Percentiles rank a stretch among this genome's conserved stretches.
Evolutionary conservation across 2,329 filamentous ascomycete species (phyloP).

Genomic region (Colletotrichum sp.): DNA sequence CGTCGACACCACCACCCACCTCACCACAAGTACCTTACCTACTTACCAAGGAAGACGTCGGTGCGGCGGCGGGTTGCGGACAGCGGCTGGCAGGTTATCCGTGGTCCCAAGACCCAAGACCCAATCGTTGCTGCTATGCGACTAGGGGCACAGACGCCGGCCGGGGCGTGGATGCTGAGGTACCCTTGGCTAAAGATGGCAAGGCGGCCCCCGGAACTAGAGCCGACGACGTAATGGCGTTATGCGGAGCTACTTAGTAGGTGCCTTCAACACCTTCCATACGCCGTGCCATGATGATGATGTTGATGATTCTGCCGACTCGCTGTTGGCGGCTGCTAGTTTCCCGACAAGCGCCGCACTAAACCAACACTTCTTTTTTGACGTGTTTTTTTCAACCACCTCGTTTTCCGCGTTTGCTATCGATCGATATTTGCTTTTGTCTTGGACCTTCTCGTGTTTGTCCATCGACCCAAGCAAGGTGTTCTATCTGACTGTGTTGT

Average conservation of each 20-base stretch:
- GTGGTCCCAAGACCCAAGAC: neutral
- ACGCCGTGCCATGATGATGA: conserved; percentile 1
- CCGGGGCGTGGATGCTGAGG: neutral
- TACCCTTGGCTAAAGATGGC: neutral
- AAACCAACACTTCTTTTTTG: neutral
- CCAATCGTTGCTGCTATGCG: neutral
- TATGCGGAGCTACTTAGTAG: neutral
- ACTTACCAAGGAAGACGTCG: neutral
- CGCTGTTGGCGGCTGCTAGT: neutral
- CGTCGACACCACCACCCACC: neutral
- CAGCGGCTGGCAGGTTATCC: neutral
- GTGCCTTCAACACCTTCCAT: neutral
- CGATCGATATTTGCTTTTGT: neutral
- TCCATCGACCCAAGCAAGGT: neutral
- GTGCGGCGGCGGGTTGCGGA: neutral
- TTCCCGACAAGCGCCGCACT: neutral
- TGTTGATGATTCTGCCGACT: neutral
- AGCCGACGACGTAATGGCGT: conserved; percentile 19
- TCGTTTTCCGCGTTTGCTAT: neutral
- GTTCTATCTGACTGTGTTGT: neutral
- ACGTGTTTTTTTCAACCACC: neutral
- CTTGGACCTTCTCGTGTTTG: neutral
- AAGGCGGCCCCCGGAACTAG: neutral
- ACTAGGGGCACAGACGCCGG: neutral
- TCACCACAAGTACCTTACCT: neutral